Base-by-base conservation (phyloP, 768 basidiomycete genomes). In the Boletus fagicola region DNA sequence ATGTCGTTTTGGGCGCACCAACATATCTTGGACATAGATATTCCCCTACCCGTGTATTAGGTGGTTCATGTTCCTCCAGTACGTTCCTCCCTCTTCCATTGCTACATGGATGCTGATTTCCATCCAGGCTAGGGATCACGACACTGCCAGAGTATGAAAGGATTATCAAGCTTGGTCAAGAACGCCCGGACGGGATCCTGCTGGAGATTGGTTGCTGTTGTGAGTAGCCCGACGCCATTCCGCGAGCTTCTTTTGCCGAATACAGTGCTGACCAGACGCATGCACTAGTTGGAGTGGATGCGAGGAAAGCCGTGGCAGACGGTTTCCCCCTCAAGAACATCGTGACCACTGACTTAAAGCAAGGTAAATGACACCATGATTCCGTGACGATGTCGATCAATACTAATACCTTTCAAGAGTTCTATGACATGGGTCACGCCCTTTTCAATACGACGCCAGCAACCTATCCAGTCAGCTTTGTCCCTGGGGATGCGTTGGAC, bases 391-490 rank as follows among this genome's bases (percentile, higher is more conserved):
- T 12, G 10, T 30, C 24, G 7, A 18, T 30, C 10, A 2, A 42
- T 1, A 4, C 15, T 54, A 9, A 33, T 28, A 4, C 26, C 22
- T 20, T 38, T 42, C 20, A 44, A 86, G 86, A 70, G 4, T 87
- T 82, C 57, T 83, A 82, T 79, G 73, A 80, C 2, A 67, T 80
- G 7, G 85, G 85, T 1, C 85, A 88, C 56, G 76, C 80, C 31
- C 74, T 89, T 18, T 90, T 87, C 75, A 79, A 68, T 42, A 78
- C 81, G 2, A 82, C 79, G 0, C 77, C 80, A 0, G 76, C 75
- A 42, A 73, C 78, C 0, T 87, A 83, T 64, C 81, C 83, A 0
- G 35, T 16, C 77, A 67, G 69, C 0, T 86, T 88, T 65, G 54
- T 88, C 26, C 62, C 75, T 3, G 87, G 86, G 31, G 31, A 33